These are phyloP conservation scores for Cytospora schulzeri DNA, from an alignment of 2,329 filamentous ascomycete genomes.

Conservation along the genomic window DNA sequence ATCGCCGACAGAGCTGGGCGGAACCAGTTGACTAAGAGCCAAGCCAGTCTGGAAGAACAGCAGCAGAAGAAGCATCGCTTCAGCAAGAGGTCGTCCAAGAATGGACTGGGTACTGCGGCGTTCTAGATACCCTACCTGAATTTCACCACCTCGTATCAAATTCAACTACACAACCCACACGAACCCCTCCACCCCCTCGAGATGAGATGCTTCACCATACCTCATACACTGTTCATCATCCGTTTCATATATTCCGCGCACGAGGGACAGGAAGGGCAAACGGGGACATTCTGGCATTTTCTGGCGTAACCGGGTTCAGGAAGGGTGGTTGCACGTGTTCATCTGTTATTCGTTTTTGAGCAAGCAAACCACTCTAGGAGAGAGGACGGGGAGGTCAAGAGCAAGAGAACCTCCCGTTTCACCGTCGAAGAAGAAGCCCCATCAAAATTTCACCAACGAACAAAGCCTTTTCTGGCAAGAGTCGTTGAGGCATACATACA, in stretches of 20 bases:
- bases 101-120: constrained; percentile 78
- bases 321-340: constrained; percentile 15
- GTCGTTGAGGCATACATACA: constrained; percentile 17
- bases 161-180: constrained; percentile 8
- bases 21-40: constrained; percentile 62
- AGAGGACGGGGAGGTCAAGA: not conserved
- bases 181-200: constrained; percentile 1
- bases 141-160: not conserved
- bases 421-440: not conserved
- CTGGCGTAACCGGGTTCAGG: constrained; percentile 24
- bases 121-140: constrained; percentile 56
- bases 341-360: constrained; percentile 11
- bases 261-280: constrained; percentile 11
- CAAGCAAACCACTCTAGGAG: not conserved
- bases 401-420: not conserved
- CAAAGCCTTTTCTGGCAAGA: not conserved
- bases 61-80: constrained; percentile 62
- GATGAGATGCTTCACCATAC: constrained; percentile 6
- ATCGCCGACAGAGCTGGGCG: constrained; percentile 56
- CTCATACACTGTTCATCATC: constrained; percentile 10
- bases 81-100: constrained; percentile 92
- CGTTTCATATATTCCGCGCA: constrained; percentile 6
- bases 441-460: not conserved
- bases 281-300: constrained; percentile 26
- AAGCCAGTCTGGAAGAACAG: constrained; percentile 56